Evolutionary conservation across 1,284 basidiomycete species (phyloP), one percentile per base, ranked within the genome.

Genomic region (Coriolopsis trogii): DNA sequence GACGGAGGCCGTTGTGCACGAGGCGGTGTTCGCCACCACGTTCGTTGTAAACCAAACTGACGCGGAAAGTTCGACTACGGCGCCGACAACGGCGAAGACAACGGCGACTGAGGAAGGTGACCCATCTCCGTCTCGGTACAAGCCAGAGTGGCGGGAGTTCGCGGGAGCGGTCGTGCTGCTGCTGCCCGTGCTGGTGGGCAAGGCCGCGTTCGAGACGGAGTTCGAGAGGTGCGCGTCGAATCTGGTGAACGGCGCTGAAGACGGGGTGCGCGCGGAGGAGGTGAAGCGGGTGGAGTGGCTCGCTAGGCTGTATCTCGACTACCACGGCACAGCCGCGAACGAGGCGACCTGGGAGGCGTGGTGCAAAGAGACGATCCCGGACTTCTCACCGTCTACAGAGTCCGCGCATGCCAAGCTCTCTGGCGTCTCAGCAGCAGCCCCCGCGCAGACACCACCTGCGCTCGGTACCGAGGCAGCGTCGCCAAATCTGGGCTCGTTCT

Each of bases 1-100:
- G 0, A 78, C 85, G 36, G 90, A 92, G 64, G 88, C 90, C 1
- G 74, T 93, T 9, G 73, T 87, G 0, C 91, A 93, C 63, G 91
- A 93, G 69, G 71, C 82, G 6, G 82, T 90, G 10, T 92, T 93
- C 64, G 84, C 79, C n/a, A 89, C 87, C 0, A 84, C 81, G 3
- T 88, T 87, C 63, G 49, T 68, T 39, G 39, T 48, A 38, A 29
- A 49, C 12, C 39, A 45, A 15, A 52, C 46, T 18, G 21, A 42
- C 5, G 23, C n/a, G n/a, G n/a, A n/a, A n/a, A n/a, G n/a, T n/a
- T n/a, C n/a, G n/a, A n/a, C n/a, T n/a, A n/a, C n/a, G n/a, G n/a
- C n/a, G n/a, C n/a, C n/a, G n/a, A n/a, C n/a, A n/a, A n/a, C n/a
- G n/a, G n/a, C n/a, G n/a, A n/a, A n/a, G n/a, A n/a, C n/a, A n/a